A percentile compares a stretch with the other conserved stretches of the same genome.
Evolutionary conservation across 306 rosid species (phyloP).

Genomic region (Mucuna pruriens): DNA sequence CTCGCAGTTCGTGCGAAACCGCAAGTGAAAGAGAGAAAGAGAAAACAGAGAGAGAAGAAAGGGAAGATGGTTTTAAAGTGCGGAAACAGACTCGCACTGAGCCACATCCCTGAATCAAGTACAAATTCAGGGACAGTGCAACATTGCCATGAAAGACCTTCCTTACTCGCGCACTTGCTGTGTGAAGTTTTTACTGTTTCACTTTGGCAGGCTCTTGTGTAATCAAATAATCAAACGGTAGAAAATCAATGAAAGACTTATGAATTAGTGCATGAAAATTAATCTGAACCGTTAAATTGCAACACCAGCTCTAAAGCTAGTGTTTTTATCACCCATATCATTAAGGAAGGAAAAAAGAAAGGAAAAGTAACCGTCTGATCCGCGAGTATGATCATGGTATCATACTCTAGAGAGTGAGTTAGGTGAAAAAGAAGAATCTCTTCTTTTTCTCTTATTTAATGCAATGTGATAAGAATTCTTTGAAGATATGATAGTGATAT

Average conservation of each 20-base stretch:
- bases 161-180: slow-evolving; percentile 16
- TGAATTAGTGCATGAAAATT: no score
- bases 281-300: neutral
- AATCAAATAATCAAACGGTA: neutral
- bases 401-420: neutral
- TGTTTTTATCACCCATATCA: no score
- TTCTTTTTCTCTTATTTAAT: neutral
- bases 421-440: neutral
- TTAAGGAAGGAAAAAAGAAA: no score
- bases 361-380: neutral
- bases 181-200: neutral
- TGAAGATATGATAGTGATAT: neutral
- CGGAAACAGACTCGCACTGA: neutral
- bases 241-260: no score
- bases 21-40: neutral
- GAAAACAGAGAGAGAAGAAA: neutral
- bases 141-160: neutral
- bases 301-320: no score
- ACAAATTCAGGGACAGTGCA: neutral
- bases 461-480: neutral
- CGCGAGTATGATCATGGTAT: neutral
- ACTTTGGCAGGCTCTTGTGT: neutral
- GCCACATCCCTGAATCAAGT: neutral
- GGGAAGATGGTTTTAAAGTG: neutral
- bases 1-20: no score